Base-by-base conservation (phyloP, 192 early-diverging fungal species). In the Coemansia sp. region DNA sequence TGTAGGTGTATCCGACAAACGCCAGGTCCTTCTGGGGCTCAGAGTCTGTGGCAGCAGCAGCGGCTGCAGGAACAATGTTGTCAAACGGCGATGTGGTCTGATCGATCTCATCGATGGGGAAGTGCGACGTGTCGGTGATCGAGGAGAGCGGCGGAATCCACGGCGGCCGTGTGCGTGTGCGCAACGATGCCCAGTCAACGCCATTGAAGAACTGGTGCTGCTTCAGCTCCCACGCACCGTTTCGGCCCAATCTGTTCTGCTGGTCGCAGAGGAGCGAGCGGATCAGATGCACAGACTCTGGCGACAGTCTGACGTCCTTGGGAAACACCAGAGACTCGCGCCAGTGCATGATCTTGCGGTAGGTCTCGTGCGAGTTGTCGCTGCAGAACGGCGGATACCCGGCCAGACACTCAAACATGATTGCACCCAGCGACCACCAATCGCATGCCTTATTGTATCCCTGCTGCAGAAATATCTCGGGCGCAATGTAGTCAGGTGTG, bases 371-470 rank as follows among this genome's bases (percentile, higher is more conserved):
- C 32, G 94, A 87, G 76, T 91, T 92, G 54, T 98, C 97, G 56
- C 90, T 91, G 76, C 95, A 97, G 75, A 99, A 99, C 6, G 98
- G 97, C 48, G 97, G 97, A 68, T 97, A 99, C 18, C 98, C 98
- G 43, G 94, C 91, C 68, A 99, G 83, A 69, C 97, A 98, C 74
- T 99, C 98, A 84, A 94, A 99, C 93, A 99, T 98, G 71, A 99
- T 99, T 6, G 96, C 95, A 32, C 98, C 98, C 32, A 99, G 75
- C 8, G 95, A 96, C 98, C 98, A 99, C 94, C 94, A 99, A 85
- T 99, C 98, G 76, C 97, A 99, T 61, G 97, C 94, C 73, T 94
- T 91, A 62, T 92, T 90, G 84, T 99, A 99, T 8, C 97, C 97
- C 55, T 93, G 90, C 70, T 95, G 94, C 65, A 87, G 64, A 70